Conservation (phyloP, 2,329 filamentous ascomycete genomes). For the Didymella keratinophila region DNA sequence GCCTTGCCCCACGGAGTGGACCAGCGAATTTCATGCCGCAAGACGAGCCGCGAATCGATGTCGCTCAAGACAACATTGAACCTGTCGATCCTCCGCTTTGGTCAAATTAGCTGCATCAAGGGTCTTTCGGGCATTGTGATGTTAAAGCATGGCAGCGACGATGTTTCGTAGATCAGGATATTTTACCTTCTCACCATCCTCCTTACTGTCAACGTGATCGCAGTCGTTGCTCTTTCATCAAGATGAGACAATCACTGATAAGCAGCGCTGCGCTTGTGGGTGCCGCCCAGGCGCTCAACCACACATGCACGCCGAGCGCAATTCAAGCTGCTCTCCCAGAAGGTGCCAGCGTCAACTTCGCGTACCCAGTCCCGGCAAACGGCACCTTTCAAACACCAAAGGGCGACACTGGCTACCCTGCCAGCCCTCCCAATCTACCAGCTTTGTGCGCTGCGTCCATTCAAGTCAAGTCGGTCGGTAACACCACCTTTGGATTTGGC, state of each 20-base stretch:
- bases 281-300: slow-evolving; percentile 37
- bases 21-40: slow-evolving; percentile 8
- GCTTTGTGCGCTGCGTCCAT: slow-evolving; percentile 51
- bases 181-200: background rate
- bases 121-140: background rate
- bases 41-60: slow-evolving; percentile 4
- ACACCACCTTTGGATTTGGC: slow-evolving; percentile 50
- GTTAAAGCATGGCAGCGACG: slow-evolving; percentile 1
- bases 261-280: slow-evolving; percentile 29
- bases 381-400: slow-evolving; percentile 51
- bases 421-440: slow-evolving; percentile 48
- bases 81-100: slow-evolving; percentile 10
- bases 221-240: background rate
- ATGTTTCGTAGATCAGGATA: slow-evolving; percentile 1
- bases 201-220: background rate
- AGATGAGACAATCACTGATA: slow-evolving; percentile 29
- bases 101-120: slow-evolving; percentile 8
- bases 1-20: slow-evolving; percentile 4
- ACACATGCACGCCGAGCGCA: slow-evolving; percentile 45
- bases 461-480: slow-evolving; percentile 47
- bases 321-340: slow-evolving; percentile 46
- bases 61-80: background rate
- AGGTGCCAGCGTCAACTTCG: slow-evolving; percentile 50
- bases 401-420: slow-evolving; percentile 52
- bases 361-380: slow-evolving; percentile 42